These are phyloP conservation scores for Henningerozyma blattae DNA, from an alignment of 805 yeast genomes.

Conservation along the genomic window DNA sequence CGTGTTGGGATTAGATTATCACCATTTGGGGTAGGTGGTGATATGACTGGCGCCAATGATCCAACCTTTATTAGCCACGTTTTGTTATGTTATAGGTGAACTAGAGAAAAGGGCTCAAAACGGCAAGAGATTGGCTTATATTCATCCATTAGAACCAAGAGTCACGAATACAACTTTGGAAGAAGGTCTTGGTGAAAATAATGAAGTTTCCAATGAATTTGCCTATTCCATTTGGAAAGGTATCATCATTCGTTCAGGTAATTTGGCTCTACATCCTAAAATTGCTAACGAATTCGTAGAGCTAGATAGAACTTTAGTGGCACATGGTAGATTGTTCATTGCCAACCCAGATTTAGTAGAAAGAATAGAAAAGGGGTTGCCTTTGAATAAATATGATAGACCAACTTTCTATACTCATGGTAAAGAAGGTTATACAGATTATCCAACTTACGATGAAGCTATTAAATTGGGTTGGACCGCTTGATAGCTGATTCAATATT, in stretches of 20 bases:
- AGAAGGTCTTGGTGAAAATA: slow-evolving; percentile 20
- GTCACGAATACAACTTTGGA: slow-evolving; percentile 18
- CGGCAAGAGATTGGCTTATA: slow-evolving; percentile 30
- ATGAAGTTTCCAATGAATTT: slow-evolving; percentile 26
- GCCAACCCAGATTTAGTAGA: slow-evolving; percentile 44
- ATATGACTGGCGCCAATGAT: slow-evolving; percentile 25
- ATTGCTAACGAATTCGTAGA: slow-evolving; percentile 20
- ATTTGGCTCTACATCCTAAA: slow-evolving; percentile 18
- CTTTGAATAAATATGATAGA: slow-evolving; percentile 35
- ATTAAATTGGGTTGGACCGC: slow-evolving; percentile 12
- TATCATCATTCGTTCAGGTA: slow-evolving; percentile 30
- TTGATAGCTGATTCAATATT: no score
- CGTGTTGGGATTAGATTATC: slow-evolving; percentile 36
- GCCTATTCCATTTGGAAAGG: slow-evolving; percentile 35
- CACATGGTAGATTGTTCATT: slow-evolving; percentile 36
- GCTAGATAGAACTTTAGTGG: slow-evolving; percentile 33
- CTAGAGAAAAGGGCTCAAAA: slow-evolving; percentile 27
- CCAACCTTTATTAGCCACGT: slow-evolving; percentile 29
- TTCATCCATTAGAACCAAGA: slow-evolving; percentile 37
- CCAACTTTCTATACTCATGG: slow-evolving; percentile 32
- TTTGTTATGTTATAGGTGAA: slow-evolving; percentile 31
- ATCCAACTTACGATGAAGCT: slow-evolving; percentile 27
- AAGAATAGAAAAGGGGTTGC: slow-evolving; percentile 30
- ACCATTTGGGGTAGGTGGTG: slow-evolving; percentile 31
- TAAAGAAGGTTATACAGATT: slow-evolving; percentile 32